Percentiles rank a stretch among this genome's conserved stretches.
These are phyloP conservation scores for Pachysandra terminalis DNA, from an alignment of 164 flowering plant species.

Conservation along the genomic window DNA sequence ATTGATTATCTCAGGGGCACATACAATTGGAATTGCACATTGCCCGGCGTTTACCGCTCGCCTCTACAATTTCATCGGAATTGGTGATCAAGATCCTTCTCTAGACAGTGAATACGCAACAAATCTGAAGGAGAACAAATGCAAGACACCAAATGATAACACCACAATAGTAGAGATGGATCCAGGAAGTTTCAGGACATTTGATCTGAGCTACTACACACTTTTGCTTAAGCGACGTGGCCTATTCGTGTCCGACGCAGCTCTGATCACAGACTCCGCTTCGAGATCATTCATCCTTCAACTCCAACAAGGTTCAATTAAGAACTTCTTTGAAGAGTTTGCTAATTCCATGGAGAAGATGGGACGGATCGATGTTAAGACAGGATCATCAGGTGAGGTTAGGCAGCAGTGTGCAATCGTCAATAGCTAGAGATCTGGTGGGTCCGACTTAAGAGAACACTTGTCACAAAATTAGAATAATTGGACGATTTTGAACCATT, in stretches of 20 bases:
- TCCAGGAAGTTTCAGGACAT: conserved; percentile 58
- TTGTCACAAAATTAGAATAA: too few relatives aligned
- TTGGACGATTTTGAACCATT: too few relatives aligned
- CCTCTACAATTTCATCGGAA: conserved; percentile 61
- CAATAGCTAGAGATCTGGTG: conserved; percentile 14
- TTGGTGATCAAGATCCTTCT: conserved; percentile 51
- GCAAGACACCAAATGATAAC: conserved; percentile 30
- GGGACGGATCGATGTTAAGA: conserved; percentile 31
- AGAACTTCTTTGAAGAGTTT: conserved; percentile 44
- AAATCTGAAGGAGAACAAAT: conserved; percentile 31
- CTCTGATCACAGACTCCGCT: conserved; percentile 36
- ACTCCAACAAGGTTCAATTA: conserved; percentile 20
- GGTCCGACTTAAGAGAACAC: too few relatives aligned
- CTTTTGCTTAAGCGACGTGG: conserved; percentile 52
- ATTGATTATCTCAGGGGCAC: conserved; percentile 21
- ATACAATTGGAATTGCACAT: conserved; percentile 34
- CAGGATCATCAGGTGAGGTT: conserved; percentile 27
- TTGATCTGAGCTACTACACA: conserved; percentile 46
- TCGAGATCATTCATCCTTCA: conserved; percentile 28
- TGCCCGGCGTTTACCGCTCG: conserved; percentile 30
- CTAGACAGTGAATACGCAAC: conserved; percentile 44
- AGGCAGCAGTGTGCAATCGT: conserved; percentile 30
- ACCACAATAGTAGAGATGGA: conserved; percentile 54
- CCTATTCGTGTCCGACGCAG: conserved; percentile 57
- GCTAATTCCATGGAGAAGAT: conserved; percentile 37